Percentiles rank a stretch among this genome's conserved stretches.
phyloP scores from a whole-genome alignment of 2,329 filamentous ascomycete species.

The Fusarium oxysporum region DNA sequence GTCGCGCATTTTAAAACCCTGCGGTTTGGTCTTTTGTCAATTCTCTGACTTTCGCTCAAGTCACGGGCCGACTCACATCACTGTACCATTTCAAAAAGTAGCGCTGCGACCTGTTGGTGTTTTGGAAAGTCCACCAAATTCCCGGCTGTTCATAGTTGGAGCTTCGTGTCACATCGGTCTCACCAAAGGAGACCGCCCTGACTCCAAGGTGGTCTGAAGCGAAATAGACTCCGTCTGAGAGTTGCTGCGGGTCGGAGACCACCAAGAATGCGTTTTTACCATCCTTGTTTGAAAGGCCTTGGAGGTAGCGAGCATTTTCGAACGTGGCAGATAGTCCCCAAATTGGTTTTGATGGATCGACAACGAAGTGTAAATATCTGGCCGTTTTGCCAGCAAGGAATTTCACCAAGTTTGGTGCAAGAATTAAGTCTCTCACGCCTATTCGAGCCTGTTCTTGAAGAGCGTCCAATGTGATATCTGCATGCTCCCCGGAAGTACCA shows the following conservation, averaged over 20 bases:
- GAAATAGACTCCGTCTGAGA: background rate
- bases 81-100: background rate
- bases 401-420: background rate
- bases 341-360: background rate
- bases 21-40: background rate
- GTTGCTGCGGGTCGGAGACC: background rate
- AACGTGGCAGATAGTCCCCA: background rate
- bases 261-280: background rate
- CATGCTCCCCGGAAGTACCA: background rate
- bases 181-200: background rate
- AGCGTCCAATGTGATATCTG: background rate
- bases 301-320: background rate
- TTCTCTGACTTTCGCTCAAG: too few relatives aligned
- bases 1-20: constrained; percentile 15
- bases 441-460: constrained; percentile 7
- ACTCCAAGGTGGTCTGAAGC: constrained; percentile 4
- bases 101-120: background rate
- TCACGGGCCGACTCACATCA: background rate
- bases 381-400: background rate
- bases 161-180: background rate
- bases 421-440: background rate
- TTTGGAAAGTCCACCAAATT: constrained; percentile 8
- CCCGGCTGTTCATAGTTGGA: background rate
- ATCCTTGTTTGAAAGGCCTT: background rate
- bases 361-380: background rate